Evolutionary conservation across 192 early-diverging fungal species (phyloP).

Genomic region (Coemansia sp.): DNA sequence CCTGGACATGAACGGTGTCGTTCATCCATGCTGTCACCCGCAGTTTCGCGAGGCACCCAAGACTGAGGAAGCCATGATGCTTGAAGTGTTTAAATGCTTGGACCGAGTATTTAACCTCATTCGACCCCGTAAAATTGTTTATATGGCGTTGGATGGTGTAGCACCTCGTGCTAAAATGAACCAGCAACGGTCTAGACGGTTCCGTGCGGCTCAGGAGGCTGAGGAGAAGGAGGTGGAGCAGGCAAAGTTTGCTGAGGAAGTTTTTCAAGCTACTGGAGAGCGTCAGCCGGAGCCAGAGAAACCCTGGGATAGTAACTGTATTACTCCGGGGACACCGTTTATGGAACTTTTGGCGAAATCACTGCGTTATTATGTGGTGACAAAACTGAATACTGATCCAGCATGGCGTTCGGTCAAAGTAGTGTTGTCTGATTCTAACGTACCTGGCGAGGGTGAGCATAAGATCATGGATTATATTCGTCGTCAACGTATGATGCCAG

Average conservation of each 20-base stretch:
- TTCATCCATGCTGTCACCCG: conserved; percentile 85
- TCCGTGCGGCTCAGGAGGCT: conserved; percentile 86
- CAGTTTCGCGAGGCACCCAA: conserved; percentile 62
- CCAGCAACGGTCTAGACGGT: conserved; percentile 97
- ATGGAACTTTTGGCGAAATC: conserved; percentile 89
- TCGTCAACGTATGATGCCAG: conserved; percentile 70
- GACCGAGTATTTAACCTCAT: conserved; percentile 94
- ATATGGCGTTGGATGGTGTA: conserved; percentile 99
- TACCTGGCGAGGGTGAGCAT: conserved; percentile 98
- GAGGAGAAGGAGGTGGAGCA: conserved; percentile 43
- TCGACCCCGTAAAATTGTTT: conserved; percentile 90
- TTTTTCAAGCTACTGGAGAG: conserved; percentile 56
- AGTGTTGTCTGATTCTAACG: conserved; percentile 90
- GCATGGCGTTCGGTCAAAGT: conserved; percentile 86
- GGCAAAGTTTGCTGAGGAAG: conserved; percentile 50
- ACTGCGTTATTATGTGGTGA: conserved; percentile 85
- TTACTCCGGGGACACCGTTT: conserved; percentile 97
- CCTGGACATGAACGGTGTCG: conserved; percentile 98
- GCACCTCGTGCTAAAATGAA: conserved; percentile 99
- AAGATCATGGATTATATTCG: conserved; percentile 99
- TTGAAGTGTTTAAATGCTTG: conserved; percentile 95
- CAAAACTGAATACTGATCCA: conserved; percentile 84
- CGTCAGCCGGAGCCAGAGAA: conserved; percentile 51
- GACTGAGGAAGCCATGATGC: conserved; percentile 92
- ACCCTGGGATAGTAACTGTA: conserved; percentile 95